Base-by-base conservation (phyloP, 495 filamentous ascomycete genomes). In the Penicillium cosmopolitanum region DNA sequence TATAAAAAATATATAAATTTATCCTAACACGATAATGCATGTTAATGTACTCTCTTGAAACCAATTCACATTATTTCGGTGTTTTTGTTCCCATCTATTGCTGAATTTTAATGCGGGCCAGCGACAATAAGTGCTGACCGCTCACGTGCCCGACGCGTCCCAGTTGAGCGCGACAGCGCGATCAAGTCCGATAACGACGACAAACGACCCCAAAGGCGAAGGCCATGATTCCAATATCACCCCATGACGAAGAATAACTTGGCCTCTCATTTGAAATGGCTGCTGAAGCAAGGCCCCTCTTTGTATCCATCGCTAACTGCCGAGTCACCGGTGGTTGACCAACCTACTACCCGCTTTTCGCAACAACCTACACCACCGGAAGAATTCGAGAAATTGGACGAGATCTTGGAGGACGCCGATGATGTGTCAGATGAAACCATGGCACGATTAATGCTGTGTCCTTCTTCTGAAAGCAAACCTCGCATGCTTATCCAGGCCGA, bases 241-340 rank as follows among this genome's bases (percentile, higher is more conserved):
- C 66, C 73, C 74, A 84, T 84, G 81, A 83, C 81, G 69, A 82
- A 70, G 65, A 73, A 79, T 67, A 84, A 84, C 65, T 63, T 84
- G 46, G 63, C 67, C 23, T 53, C 65, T 60, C 79, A 84, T 65
- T 72, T 84, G 42, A 73, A 75, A 74, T 83, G 81, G 80, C 77
- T 84, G 44, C 58, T 83, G 55, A 67, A 71, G 31, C 75, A 72
- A 73, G 74, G 74, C 53, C 66, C 69, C 43, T 73, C 74, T 28
- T 63, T 70, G 13, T 71, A 73, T 56, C 69, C 68, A 19, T 67
- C 69, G 50, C 62, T 77, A 58, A 65, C 66, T 19, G 61, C 68
- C n/a, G 65, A 72, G 34, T 51, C 56, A 48, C 64, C 56, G 61
- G 61, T 68, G 40, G 56, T 56, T 55, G 58, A 63, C 54, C 55